Base-by-base conservation (phyloP, 1,139 yeast genomes). In the Candida sp. region DNA sequence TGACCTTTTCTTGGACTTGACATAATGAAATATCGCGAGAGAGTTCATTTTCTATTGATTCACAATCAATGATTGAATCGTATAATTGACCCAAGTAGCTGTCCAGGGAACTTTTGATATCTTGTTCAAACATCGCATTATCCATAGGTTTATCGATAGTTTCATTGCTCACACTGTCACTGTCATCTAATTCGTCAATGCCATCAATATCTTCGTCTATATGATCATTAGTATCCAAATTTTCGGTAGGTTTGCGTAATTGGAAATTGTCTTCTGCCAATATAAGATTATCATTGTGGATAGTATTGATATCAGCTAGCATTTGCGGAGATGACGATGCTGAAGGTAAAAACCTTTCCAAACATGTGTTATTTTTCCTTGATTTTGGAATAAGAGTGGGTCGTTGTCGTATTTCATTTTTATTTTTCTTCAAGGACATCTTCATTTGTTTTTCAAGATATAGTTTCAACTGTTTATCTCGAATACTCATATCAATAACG, bases 401-500 rank as follows among this genome's bases (percentile, higher is more conserved):
- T 41, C 73, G 56, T 40, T 64, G 56, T 30, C 19, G n/a, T 5
- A 11, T 9, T 41, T 61, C 60, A 22, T 66, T 57, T 3, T 65
- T 61, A 32, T 58, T 61, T 45, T 61, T 66, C 49, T 62, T 68
- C 50, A 67, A 49, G 42, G 65, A 66, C 6, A 63, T 45, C 47
- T 65, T 68, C 56, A 70, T 55, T 49, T 68, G 73, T 43, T 66
- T 66, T 48, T 71, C 75, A 29, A 70, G 54, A 46, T 60, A 68
- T 35, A 71, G 46, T 45, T 70, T 71, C 43, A 70, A 56, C 42
- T 70, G 73, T 46, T 73, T 72, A 47, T 72, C 77, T 42, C 77
- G 57, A 22, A 78, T 74, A 49, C 82, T 76, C 74, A 79, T 69
- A 46, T 80, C 82, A 38, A 71, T 66, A 7, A 78, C 73, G 43